Base-by-base conservation (phyloP, 2,329 filamentous ascomycete genomes). In the Botrytis paeoniae region DNA sequence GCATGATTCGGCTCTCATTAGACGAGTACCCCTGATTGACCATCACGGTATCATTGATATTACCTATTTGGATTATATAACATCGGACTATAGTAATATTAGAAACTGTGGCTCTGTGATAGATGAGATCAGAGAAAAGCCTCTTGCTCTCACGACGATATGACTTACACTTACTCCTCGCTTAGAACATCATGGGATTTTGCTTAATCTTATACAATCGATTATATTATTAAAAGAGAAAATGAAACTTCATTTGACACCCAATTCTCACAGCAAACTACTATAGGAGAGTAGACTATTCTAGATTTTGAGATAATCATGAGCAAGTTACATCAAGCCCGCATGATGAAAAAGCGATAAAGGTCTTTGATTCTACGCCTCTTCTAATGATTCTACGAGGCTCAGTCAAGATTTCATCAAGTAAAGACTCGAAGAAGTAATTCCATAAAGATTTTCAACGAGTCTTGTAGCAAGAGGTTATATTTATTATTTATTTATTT, bases 221-320 rank as follows among this genome's bases (percentile, higher is more conserved):
- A 29, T 57, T 6, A 57, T n/a, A 57, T 7, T 18, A 1, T 7
- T 18, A 2, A 18, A 3, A 57, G 5, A 29, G 6, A 16, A 18
- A 7, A 54, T 0, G 1, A 18, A 8, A 3, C 5, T 8, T 29
- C 3, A n/a, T 4, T 54, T 29, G 12, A 54, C 1, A 18, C 14
- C 3, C 29, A 18, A 2, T 0, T 4, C 4, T n/a, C 1, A 18
- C 8, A 1, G n/a, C 2, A 0, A n/a, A 16, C 25, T 54, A 29
- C 0, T 2, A n/a, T n/a, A 6, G 14, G 4, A 1, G 14, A 3
- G 1, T 54, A 29, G 25, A 29, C 0, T 16, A n/a, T 29, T 54
- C 3, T 29, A 2, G 6, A 18, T 16, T 54, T 18, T 29, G 5
- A 18, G n/a, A 29, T 16, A 4, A 29, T 18, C 1, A 16, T 16